Evolutionary conservation across 352 stramenopile species (phyloP).

Genomic region (Pythium catenulatum): DNA sequence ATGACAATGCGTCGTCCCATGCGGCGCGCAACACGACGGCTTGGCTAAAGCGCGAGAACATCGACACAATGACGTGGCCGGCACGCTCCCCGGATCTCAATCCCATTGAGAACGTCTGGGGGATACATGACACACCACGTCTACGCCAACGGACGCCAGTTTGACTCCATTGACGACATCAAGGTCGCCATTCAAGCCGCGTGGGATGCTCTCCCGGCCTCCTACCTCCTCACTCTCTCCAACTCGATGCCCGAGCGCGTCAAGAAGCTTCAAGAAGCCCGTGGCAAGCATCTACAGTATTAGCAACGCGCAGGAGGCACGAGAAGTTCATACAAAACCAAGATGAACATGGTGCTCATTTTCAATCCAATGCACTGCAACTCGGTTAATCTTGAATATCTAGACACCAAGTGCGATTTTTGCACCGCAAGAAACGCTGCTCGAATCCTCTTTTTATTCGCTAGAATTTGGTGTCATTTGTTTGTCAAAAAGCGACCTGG

Average conservation of each 20-base stretch:
- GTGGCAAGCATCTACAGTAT: too few species aligned
- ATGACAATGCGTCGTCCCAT: background rate
- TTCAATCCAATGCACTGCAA: too few species aligned
- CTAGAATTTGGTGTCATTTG: too few species aligned
- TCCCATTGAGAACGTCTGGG: background rate
- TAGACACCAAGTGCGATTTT: too few species aligned
- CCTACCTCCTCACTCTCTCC: background rate
- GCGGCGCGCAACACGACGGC: background rate
- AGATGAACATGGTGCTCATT: too few species aligned
- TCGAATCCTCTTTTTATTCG: too few species aligned
- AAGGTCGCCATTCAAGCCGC: background rate
- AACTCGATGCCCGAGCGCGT: background rate
- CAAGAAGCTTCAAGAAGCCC: background rate
- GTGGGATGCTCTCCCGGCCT: background rate
- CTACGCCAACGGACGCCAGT: slow-evolving; percentile 26
- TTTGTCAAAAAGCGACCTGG: too few species aligned
- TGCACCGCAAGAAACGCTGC: too few species aligned
- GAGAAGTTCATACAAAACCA: too few species aligned
- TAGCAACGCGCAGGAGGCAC: too few species aligned
- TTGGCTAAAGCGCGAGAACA: background rate
- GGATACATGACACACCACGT: slow-evolving; percentile 9
- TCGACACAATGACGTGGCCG: background rate
- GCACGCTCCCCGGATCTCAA: background rate
- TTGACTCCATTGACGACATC: background rate
- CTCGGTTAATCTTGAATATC: too few species aligned